Evolutionary conservation across 75 land plant genomes (phyloP), one percentile per base, ranked within the genome.

Genomic region (Selaginella moellendorffii): DNA sequence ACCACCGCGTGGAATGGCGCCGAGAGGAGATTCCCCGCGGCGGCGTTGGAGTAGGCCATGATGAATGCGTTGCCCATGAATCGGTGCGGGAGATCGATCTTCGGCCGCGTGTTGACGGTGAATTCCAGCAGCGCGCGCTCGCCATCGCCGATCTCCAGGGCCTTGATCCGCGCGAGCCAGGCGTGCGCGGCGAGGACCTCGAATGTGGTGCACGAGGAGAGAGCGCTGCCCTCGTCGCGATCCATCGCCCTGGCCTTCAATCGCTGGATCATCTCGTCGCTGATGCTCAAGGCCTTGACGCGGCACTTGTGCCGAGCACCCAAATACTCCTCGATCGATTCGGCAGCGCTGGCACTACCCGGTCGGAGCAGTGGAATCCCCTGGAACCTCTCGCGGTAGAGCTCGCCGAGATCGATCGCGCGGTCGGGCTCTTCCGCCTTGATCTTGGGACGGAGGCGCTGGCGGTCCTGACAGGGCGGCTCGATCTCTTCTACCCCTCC

Each of bases 31-130:
- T 56, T 19, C 24, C 25, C 59, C 8, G n/a, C 59, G 2, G n/a
- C 24, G n/a, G 17, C 8, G 59, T 56, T 56, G 24, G 8, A 8
- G 59, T 21, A 56, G 59, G 59, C 59, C 21, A 56, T 56, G 59
- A 56, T 56, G 24, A 56, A 56, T 25, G 24, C 59, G n/a, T 56
- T 56, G 59, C 59, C 59, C n/a, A 56, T 56, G 59, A 9, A 56
- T 19, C 24, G 5, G 59, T 19, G 24, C n/a, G 59, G 59, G 24
- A 24, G 59, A 24, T 21, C 9, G 21, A 56, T 56, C n/a, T 19
- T 19, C n/a, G 59, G 59, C 25, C 59, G 59, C 2, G 17, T 25
- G 24, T 56, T 56, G 2, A 56, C 59, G 5, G 59, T 21, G 2
- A 56, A 9, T 21, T 56, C 25, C 8, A 56, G 24, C n/a, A 56